phyloP scores from a whole-genome alignment of 1,284 basidiomycete genomes.

The Leccinum griseonigrum region DNA sequence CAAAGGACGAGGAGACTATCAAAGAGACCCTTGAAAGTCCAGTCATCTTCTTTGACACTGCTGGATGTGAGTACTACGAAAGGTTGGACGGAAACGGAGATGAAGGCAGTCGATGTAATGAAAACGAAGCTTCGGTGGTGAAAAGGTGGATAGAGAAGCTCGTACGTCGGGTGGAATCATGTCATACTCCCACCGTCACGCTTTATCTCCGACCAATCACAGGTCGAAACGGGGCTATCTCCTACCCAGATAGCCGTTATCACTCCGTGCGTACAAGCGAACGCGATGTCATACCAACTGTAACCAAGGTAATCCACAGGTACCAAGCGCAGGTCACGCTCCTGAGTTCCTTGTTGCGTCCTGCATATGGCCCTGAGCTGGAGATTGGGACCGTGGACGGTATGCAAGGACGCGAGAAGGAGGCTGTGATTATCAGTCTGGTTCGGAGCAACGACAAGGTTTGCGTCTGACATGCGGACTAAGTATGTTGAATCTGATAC shows the following conservation, averaged over 20 bases:
- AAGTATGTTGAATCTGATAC: constrained; percentile 31
- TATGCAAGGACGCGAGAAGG: constrained; percentile 91
- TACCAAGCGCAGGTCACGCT: constrained; percentile 92
- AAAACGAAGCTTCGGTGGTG: constrained; percentile 89
- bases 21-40: constrained; percentile 73
- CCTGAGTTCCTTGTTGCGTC: constrained; percentile 70
- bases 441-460: constrained; percentile 86
- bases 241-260: constrained; percentile 85
- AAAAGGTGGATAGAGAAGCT: constrained; percentile 78
- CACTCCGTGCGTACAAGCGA: constrained; percentile 60
- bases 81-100: constrained; percentile 63
- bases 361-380: constrained; percentile 63
- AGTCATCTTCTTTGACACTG: constrained; percentile 92
- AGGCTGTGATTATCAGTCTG: constrained; percentile 85
- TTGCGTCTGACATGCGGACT: background rate
- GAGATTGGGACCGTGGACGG: constrained; percentile 93
- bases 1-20: constrained; percentile 53
- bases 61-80: constrained; percentile 91
- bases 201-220: constrained; percentile 1
- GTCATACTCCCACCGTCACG: background rate
- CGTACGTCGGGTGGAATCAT: constrained; percentile 42
- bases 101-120: constrained; percentile 88
- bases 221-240: constrained; percentile 71
- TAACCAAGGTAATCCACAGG: constrained; percentile 31
- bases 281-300: background rate